Evolutionary conservation across 768 basidiomycete genomes (phyloP), one percentile per base, ranked within the genome.

Genomic region (Pleurotus tuoliensis): DNA sequence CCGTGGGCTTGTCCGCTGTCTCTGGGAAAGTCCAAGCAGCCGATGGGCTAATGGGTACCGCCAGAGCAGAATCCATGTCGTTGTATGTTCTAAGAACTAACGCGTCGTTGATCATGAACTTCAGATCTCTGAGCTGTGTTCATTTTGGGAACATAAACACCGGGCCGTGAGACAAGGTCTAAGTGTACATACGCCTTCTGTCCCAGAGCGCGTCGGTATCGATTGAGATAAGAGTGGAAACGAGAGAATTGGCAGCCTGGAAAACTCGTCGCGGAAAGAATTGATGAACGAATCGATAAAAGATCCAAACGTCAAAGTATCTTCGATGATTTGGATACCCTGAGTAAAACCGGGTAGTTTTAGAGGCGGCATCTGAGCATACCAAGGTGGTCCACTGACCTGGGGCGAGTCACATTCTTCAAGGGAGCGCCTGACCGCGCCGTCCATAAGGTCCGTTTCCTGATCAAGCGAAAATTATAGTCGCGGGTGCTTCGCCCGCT

Each of bases 401-500:
- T 91, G 90, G 12, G 87, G 74, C 51, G 80, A 79, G 65, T 91
- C 80, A 63, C 88, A 89, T 61, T 90, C 89, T 65, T 93, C 90
- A 4, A 88, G 76, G 55, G 88, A 80, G 13, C 77, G 71, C 15
- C 90, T 79, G 51, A 92, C 73, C 11, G 83, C 75, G 4, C 80
- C 83, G 43, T 92, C 89, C 81, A 90, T 84, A 47, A 91, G 63
- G 49, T 79, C 79, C n/a, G 70, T 70, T 44, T 83, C 79, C 89
- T 91, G 56, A 5, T 18, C 20, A 54, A 6, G 25, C 5, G 16
- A 38, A 12, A 56, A 62, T 40, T 41, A 22, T 25, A 20, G 2
- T 16, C 12, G 37, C 38, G 20, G 25, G 24, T 34, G 11, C 34
- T 27, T 22, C 37, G 25, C 5, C 45, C 50, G 15, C n/a, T 16